phyloP scores from a whole-genome alignment of 2,329 filamentous ascomycete genomes.

The Verticillium alfalfae region DNA sequence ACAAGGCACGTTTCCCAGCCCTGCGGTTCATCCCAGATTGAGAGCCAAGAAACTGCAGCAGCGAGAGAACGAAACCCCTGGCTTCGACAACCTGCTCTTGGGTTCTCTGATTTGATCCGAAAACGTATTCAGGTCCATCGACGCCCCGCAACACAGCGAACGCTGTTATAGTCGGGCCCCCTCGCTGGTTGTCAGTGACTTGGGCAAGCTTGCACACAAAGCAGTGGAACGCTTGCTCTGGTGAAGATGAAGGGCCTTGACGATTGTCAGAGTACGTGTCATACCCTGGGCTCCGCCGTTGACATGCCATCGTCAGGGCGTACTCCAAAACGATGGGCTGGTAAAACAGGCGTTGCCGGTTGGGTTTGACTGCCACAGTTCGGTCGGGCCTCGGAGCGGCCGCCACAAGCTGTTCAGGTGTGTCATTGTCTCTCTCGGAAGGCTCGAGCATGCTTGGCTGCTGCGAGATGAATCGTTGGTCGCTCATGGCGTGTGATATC shows the following conservation, averaged over 20 bases:
- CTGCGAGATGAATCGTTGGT: too few relatives aligned
- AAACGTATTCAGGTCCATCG: constrained; percentile 19
- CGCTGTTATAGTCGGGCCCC: constrained; percentile 22
- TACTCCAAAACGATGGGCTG: constrained; percentile 20
- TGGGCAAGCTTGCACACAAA: constrained; percentile 24
- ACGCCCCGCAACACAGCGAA: constrained; percentile 20
- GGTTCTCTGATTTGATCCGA: constrained; percentile 21
- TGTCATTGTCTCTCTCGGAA: too few relatives aligned
- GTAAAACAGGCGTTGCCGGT: constrained; percentile 16
- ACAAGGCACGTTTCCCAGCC: neutral
- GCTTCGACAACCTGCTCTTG: neutral
- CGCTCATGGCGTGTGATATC: too few relatives aligned
- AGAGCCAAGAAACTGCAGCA: neutral
- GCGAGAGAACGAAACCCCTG: neutral
- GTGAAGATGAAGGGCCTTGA: neutral
- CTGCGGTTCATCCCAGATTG: neutral
- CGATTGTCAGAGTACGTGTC: neutral
- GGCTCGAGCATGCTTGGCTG: too few relatives aligned
- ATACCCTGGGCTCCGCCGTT: neutral
- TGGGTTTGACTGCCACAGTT: constrained; percentile 11
- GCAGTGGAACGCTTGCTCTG: constrained; percentile 16
- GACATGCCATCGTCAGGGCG: constrained; percentile 14
- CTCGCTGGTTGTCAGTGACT: constrained; percentile 20
- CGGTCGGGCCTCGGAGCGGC: neutral
- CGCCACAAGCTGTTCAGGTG: neutral